Evolutionary conservation across 2,329 filamentous ascomycete genomes (phyloP).

Genomic region (Trichoderma arundinaceum): DNA sequence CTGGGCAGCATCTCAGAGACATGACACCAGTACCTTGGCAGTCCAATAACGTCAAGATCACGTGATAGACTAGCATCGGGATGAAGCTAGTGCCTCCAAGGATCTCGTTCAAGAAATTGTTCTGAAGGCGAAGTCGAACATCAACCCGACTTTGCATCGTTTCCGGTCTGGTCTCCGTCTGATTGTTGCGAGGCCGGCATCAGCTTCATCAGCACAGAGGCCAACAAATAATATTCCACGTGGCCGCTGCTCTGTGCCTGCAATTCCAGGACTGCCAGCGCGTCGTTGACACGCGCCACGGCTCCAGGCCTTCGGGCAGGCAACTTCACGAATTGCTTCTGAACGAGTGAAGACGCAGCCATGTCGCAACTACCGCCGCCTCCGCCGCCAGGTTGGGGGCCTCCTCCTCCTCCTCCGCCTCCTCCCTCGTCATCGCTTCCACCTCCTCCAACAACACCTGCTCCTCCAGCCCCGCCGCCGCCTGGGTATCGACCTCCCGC

Average conservation of each 20-base stretch:
- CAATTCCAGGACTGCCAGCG: conserved; percentile 37
- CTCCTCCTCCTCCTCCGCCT: conserved; percentile 60
- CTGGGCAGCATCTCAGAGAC: no score
- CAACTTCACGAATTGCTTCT: conserved; percentile 37
- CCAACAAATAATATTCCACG: conserved; percentile 16
- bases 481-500: conserved; percentile 81
- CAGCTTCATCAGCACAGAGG: conserved; percentile 35
- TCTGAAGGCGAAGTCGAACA: conserved; percentile 40
- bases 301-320: conserved; percentile 44
- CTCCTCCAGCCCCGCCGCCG: conserved; percentile 73
- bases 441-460: conserved; percentile 60
- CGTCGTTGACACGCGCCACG: conserved; percentile 45
- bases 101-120: conserved; percentile 46
- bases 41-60: conserved; percentile 29
- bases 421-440: conserved; percentile 62
- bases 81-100: conserved; percentile 29
- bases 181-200: conserved; percentile 41
- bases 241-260: conserved; percentile 11
- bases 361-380: conserved; percentile 63
- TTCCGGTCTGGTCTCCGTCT: conserved; percentile 42
- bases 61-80: conserved; percentile 37
- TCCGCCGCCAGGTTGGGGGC: conserved; percentile 64
- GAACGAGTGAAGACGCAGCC: conserved; percentile 40
- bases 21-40: no score
- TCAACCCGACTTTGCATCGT: conserved; percentile 36